These are phyloP conservation scores for Talaromyces amestolkiae DNA, from an alignment of 2,329 filamentous ascomycete genomes.

Conservation along the genomic window DNA sequence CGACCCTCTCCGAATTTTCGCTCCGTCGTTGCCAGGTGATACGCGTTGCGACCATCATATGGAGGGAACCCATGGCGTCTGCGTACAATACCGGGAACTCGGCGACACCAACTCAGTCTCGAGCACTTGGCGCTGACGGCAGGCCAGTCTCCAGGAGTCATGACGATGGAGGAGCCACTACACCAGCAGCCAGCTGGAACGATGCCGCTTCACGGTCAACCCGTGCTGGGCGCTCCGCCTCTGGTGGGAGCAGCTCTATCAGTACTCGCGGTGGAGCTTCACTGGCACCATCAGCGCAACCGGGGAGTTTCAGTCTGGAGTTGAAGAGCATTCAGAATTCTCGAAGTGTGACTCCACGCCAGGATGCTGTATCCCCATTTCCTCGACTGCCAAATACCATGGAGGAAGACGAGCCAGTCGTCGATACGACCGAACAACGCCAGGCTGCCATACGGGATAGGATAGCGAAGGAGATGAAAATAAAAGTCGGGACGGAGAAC, in stretches of 20 bases:
- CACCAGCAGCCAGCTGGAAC: slow-evolving; percentile 40
- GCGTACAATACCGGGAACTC: slow-evolving; percentile 44
- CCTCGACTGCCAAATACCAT: slow-evolving; percentile 47
- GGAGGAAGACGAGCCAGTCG: slow-evolving; percentile 59
- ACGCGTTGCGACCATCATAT: slow-evolving; percentile 25
- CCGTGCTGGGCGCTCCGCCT: slow-evolving; percentile 52
- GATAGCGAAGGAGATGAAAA: slow-evolving; percentile 94
- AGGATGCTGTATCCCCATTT: slow-evolving; percentile 57
- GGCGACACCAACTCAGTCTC: slow-evolving; percentile 42
- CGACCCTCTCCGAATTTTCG: slow-evolving; percentile 25
- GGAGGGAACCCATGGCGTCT: slow-evolving; percentile 46
- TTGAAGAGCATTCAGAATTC: slow-evolving; percentile 67
- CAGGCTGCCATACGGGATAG: slow-evolving; percentile 75
- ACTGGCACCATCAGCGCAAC: slow-evolving; percentile 66
- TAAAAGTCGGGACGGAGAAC: slow-evolving; percentile 96
- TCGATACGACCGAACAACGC: slow-evolving; percentile 66
- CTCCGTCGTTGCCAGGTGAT: slow-evolving; percentile 35
- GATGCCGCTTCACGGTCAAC: slow-evolving; percentile 33
- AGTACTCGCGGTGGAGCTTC: slow-evolving; percentile 63
- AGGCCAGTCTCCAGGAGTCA: slow-evolving; percentile 41
- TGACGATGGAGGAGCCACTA: slow-evolving; percentile 31
- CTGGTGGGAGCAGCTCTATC: slow-evolving; percentile 60
- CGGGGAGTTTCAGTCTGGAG: slow-evolving; percentile 86
- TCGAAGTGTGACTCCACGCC: slow-evolving; percentile 59
- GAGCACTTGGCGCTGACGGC: slow-evolving; percentile 35